Base-by-base conservation (phyloP, 1,284 basidiomycete genomes). In the Fomitopsis palustris region DNA sequence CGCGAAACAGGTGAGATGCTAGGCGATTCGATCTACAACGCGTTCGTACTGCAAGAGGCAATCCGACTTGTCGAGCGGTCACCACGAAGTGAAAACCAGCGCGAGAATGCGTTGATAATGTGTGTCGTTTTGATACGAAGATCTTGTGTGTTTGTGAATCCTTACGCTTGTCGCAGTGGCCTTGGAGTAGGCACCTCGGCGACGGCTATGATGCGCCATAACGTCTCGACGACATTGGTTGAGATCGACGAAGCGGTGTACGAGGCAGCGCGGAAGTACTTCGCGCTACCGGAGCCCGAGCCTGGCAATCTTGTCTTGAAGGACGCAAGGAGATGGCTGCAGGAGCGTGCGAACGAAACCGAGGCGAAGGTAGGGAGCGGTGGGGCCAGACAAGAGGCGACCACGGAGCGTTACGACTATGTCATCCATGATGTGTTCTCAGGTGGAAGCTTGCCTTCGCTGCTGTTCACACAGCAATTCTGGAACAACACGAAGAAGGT, bases 381-480 rank as follows among this genome's bases (percentile, higher is more conserved):
- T 29, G 35, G 16, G 33, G 29, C 12, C 39, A 16, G 42, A 42
- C 47, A 51, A 33, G 45, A 58, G 10, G 17, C 55, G 1, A 37
- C 39, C 4, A 38, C 17, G 65, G 67, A 73, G 33, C 70, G 70
- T 25, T 96, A 85, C 70, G 90, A 92, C 70, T 85, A 91, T 64
- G 82, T 95, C 19, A 78, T 96, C 0, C 95, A 98, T 67, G 95
- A 96, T 69, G 92, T 90, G 66, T 97, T 96, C 73, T 93, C 93
- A 10, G 95, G 94, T 2, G 95, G 95, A 3, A 83, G 84, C 21
- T 86, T 97, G 3, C 93, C 95, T 0, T 77, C 85, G 17, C 86
- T 93, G 67, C 76, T 97, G 43, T 96, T 90, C 73, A 92, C 93
- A 0, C 55, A 80, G 25, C 86, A 93, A 64, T 95, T 95, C 69